phyloP scores from a whole-genome alignment of 2,329 filamentous ascomycete species.

The Cladosporium sp. region DNA sequence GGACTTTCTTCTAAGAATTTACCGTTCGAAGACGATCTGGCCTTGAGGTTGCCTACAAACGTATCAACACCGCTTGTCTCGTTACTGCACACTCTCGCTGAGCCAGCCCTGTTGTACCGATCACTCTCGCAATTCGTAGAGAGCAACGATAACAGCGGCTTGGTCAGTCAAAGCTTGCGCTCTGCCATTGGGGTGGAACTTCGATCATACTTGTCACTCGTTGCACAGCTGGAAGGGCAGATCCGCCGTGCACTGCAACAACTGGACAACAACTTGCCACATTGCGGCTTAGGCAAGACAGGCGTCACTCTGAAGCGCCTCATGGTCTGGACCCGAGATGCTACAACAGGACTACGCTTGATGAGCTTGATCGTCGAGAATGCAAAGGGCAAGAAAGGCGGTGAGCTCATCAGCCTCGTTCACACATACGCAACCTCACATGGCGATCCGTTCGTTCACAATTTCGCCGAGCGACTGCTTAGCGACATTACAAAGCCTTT shows the following conservation, averaged over 20 bases:
- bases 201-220: constrained; percentile 82
- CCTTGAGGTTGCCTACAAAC: constrained; percentile 72
- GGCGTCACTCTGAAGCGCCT: constrained; percentile 94
- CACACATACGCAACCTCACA: constrained; percentile 92
- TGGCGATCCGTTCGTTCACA: constrained; percentile 89
- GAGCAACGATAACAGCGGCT: constrained; percentile 68
- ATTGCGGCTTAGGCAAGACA: constrained; percentile 74
- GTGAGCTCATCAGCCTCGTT: constrained; percentile 89
- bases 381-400: constrained; percentile 79
- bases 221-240: constrained; percentile 89
- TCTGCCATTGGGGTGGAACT: constrained; percentile 84
- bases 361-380: constrained; percentile 95
- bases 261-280: constrained; percentile 66
- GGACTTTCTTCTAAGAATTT: constrained; percentile 86
- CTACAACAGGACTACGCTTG: constrained; percentile 88
- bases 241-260: constrained; percentile 78
- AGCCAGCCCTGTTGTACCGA: constrained; percentile 89
- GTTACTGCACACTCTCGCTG: constrained; percentile 83
- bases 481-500: constrained; percentile 88
- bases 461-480: constrained; percentile 87
- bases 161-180: constrained; percentile 89
- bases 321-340: constrained; percentile 95
- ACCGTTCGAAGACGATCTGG: constrained; percentile 68
- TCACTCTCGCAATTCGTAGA: constrained; percentile 79
- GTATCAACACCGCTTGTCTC: constrained; percentile 83